Evolutionary conservation across 2,329 filamentous ascomycete species (phyloP), one percentile per base, ranked within the genome.

Genomic region (Periglandula ipomoeae): DNA sequence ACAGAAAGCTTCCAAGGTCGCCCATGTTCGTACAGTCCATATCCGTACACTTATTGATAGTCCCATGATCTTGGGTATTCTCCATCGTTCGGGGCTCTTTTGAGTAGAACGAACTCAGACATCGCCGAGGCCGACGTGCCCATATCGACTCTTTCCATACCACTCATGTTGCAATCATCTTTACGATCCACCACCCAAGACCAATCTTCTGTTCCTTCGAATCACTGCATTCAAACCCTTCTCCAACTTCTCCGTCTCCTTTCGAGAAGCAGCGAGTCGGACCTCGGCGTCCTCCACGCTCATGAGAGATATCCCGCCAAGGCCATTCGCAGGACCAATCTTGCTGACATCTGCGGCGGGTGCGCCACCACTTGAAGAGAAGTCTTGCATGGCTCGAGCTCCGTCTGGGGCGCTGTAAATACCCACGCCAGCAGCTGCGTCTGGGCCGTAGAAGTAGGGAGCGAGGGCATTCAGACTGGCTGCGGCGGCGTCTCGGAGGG

Each of bases 221-320:
- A 84, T 73, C 19, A 82, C 60, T 39, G 73, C 70, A 59, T 78
- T 78, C 48, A 85, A 63, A 40, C 69, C 76, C 69, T 81, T 83
- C 65, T 84, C 81, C 26, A 82, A 61, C 57, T 71, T 75, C 54
- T 84, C 80, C 6, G 76, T 76, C 61, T 85, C 81, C 59, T 75
- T 79, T 45, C 73, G 70, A 24, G 77, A 74, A 34, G 72, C 62
- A 20, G 61, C 56, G 39, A 79, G 67, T 41, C 76, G 76, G 49
- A 66, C 68, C 65, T 86, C 82, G 2, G 81, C 76, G 51, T 85
- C 83, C 53, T 82, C 75, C 2, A 84, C 71, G 43, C 70, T 79
- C 71, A 85, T 76, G 7, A 81, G 65, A 5, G 75, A 73, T 53
- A 79, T 76, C 50, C 70, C 72, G 32, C 63, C 61, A 4, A 65